These are phyloP conservation scores for Aureobasidium sp. DNA, from an alignment of 2,329 filamentous ascomycete species.

Conservation along the genomic window DNA sequence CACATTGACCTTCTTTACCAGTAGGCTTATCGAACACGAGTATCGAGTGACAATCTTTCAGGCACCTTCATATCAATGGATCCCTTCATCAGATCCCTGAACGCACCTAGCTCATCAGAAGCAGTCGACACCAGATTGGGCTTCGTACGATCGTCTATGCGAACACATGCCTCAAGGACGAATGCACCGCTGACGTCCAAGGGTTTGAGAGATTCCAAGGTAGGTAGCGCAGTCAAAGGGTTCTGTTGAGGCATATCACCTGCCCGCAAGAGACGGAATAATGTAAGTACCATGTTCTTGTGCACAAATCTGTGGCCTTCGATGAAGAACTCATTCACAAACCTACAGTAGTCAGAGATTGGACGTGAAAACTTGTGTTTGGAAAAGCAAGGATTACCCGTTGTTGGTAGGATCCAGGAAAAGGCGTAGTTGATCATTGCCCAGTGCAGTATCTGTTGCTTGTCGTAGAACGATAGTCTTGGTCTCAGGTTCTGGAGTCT, in stretches of 20 bases:
- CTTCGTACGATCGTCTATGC: slow-evolving; percentile 47
- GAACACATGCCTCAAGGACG: slow-evolving; percentile 49
- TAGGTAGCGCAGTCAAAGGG: slow-evolving; percentile 32
- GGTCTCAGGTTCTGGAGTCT: slow-evolving; percentile 15
- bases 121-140: slow-evolving; percentile 46
- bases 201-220: slow-evolving; percentile 37
- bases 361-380: no score
- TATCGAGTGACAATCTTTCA: slow-evolving; percentile 52
- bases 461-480: slow-evolving; percentile 13
- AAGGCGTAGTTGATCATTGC: not conserved
- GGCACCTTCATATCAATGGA: slow-evolving; percentile 49
- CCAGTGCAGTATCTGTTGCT: slow-evolving; percentile 5
- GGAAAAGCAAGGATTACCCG: not conserved
- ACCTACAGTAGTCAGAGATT: slow-evolving; percentile 24
- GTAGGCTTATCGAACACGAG: slow-evolving; percentile 44
- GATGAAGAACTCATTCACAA: slow-evolving; percentile 48
- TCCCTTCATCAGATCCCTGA: slow-evolving; percentile 48
- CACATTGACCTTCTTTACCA: no score
- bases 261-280: slow-evolving; percentile 45
- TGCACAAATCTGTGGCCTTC: slow-evolving; percentile 51
- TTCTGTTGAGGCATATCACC: slow-evolving; percentile 22
- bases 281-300: slow-evolving; percentile 47
- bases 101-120: slow-evolving; percentile 44
- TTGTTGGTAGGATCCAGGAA: slow-evolving; percentile 9
- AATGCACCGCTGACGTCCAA: slow-evolving; percentile 51